Evolutionary conservation across 345 rosid genomes (phyloP), one percentile per base, ranked within the genome.

Genomic region (Euphorbia pulcherrima): DNA sequence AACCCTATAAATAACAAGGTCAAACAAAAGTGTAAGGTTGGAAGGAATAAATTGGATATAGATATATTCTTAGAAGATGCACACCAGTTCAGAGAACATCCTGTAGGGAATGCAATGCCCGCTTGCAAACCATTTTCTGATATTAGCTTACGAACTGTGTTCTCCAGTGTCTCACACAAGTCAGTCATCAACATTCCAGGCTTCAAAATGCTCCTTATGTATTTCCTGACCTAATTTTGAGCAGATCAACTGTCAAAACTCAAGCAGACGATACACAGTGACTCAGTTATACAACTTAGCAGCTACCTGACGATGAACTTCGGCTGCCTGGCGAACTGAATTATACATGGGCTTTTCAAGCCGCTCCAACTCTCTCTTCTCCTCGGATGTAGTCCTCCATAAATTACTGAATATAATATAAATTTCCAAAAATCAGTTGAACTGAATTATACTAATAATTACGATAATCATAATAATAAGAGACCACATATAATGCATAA

Each of bases 41-140:
- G 50, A 55, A 57, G 0, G 1, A 60, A 62, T 65, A 55, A 12
- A 44, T 55, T 20, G 20, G 24, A 21, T 37, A 28, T 39, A 13
- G 41, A 2, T 14, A 62, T 21, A 9, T 26, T 53, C 28, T 27
- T 24, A 21, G 3, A 23, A 16, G 51, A 40, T 8, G 29, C 74
- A 62, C 72, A 92, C 96, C 97, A 90, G 70, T 95, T 90, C 81
- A 90, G 72, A 53, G 96, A 92, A 82, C 99, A 95, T 83, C 99
- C 99, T 5, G 99, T 92, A 72, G 97, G 99, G 77, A 95, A 95
- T 65, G 97, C 96, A 69, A 92, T 92, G 81, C 97, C 97, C 33
- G 99, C 99, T 85, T 95, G 89, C 69, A 92, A 82, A 67, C 96
- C 97, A 77, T 92, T 90, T 77, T 92, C 96, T 1, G 89, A 78